These are phyloP conservation scores for Irpex rosettiformis DNA, from an alignment of 1,284 basidiomycete genomes.

Conservation along the genomic window DNA sequence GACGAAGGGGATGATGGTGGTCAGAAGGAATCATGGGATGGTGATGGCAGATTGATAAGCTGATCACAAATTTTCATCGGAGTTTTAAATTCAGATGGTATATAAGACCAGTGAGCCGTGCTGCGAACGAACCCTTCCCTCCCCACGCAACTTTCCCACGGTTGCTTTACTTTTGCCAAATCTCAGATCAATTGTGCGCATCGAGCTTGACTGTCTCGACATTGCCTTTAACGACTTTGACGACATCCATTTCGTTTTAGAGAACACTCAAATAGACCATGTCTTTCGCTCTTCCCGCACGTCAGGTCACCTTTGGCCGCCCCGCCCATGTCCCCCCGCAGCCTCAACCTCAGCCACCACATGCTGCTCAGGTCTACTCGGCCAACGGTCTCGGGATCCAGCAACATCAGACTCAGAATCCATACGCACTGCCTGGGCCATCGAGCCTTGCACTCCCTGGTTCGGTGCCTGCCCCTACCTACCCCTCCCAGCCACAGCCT, in stretches of 20 bases:
- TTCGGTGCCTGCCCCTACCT: constrained; percentile 22
- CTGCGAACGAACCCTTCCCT: constrained; percentile 15
- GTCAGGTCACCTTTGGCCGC: constrained; percentile 73
- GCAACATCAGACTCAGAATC: constrained; percentile 39
- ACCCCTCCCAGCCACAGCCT: constrained; percentile 21
- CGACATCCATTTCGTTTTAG: constrained; percentile 6
- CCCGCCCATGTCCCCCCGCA: constrained; percentile 41
- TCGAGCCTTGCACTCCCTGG: constrained; percentile 43
- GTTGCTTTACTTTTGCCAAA: constrained; percentile 19
- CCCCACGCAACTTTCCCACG: constrained; percentile 29
- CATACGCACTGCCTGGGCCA: constrained; percentile 30
- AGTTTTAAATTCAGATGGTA: constrained; percentile 28
- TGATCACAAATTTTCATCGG: constrained; percentile 22
- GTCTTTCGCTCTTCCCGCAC: constrained; percentile 72
- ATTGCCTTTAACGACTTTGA: constrained; percentile 7
- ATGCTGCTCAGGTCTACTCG: constrained; percentile 24
- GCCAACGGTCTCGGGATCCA: constrained; percentile 42
- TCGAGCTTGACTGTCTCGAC: constrained; percentile 5
- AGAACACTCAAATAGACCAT: constrained; percentile 30
- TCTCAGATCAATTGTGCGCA: constrained; percentile 7
- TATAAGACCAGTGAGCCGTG: constrained; percentile 25
- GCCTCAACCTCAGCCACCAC: constrained; percentile 34
- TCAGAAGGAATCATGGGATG: constrained; percentile 14
- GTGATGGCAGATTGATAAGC: constrained; percentile 19
- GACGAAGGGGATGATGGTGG: constrained; percentile 15